Evolutionary conservation across 1,139 yeast genomes (phyloP).

Genomic region (Protomyces inundatus): DNA sequence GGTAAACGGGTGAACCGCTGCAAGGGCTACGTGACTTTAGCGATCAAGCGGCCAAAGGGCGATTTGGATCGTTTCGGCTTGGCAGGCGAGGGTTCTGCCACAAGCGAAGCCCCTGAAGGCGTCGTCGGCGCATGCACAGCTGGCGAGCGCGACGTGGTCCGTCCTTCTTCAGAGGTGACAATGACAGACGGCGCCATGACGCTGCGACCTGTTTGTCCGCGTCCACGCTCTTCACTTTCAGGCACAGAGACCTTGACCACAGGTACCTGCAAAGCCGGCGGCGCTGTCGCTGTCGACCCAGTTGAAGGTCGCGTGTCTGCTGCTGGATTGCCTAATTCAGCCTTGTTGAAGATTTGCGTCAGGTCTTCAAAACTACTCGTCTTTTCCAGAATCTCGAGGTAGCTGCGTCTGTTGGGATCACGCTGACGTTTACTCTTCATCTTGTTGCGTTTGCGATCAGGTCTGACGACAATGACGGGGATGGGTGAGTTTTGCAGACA

Average conservation of each 20-base stretch:
- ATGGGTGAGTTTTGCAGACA: conserved; percentile 63
- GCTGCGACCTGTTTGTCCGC: background rate
- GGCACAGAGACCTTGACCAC: background rate
- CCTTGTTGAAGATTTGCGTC: background rate
- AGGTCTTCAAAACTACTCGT: conserved; percentile 19
- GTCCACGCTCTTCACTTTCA: background rate
- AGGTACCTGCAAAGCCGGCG: background rate
- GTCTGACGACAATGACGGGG: conserved; percentile 65
- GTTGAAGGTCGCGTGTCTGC: background rate
- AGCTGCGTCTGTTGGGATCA: conserved; percentile 36
- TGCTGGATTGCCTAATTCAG: background rate
- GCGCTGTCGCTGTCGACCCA: background rate
- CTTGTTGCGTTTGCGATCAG: conserved; percentile 44
- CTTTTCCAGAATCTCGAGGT: conserved; percentile 34
- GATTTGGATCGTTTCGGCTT: background rate
- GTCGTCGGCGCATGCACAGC: background rate
- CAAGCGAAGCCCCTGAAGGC: background rate
- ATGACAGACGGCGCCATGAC: background rate
- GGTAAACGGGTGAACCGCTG: background rate
- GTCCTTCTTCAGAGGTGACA: background rate
- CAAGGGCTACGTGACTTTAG: background rate
- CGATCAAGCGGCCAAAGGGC: background rate
- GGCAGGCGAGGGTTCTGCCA: background rate
- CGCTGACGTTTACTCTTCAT: conserved; percentile 39
- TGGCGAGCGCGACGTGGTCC: background rate